These are phyloP conservation scores for Candolleomyces aberdarensis DNA, from an alignment of 768 basidiomycete species.

Conservation along the genomic window DNA sequence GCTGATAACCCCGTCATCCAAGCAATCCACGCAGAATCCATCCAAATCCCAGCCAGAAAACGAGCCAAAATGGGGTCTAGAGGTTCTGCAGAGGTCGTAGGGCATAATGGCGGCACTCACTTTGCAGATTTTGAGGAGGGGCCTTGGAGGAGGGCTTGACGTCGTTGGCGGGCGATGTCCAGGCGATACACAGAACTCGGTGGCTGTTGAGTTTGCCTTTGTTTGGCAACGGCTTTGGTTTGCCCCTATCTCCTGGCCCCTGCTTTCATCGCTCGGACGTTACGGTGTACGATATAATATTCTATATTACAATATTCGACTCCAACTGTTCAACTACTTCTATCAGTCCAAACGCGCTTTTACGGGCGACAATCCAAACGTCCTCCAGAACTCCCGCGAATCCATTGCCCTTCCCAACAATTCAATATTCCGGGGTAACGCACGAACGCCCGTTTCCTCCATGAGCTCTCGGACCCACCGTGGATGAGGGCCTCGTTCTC, in stretches of 20 bases:
- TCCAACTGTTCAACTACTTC: too few species aligned
- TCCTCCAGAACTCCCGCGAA: conserved; percentile 59
- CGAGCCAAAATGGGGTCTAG: conserved; percentile 18
- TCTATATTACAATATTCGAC: too few species aligned
- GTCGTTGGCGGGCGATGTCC: conserved; percentile 28
- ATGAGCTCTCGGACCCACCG: conserved; percentile 60
- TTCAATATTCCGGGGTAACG: conserved; percentile 49
- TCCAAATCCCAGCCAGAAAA: conserved; percentile 27
- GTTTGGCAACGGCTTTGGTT: conserved; percentile 1
- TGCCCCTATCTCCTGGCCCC: neutral
- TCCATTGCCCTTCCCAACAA: conserved; percentile 53
- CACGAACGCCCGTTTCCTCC: conserved; percentile 45
- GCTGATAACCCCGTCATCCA: conserved; percentile 31
- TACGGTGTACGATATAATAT: too few species aligned
- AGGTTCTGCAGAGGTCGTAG: conserved; percentile 15
- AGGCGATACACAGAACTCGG: neutral
- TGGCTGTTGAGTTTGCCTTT: neutral
- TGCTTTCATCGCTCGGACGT: too few species aligned
- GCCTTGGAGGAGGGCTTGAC: conserved; percentile 35
- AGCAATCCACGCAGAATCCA: conserved; percentile 34
- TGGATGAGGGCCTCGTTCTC: conserved; percentile 35
- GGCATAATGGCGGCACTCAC: conserved; percentile 32
- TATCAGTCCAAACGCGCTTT: conserved; percentile 29
- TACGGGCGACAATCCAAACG: conserved; percentile 41
- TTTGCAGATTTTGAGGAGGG: conserved; percentile 35